A percentile compares a stretch with the other conserved stretches of the same genome.
These are phyloP conservation scores for Crotalaria pallida DNA, from an alignment of 306 rosid species.

Conservation along the genomic window DNA sequence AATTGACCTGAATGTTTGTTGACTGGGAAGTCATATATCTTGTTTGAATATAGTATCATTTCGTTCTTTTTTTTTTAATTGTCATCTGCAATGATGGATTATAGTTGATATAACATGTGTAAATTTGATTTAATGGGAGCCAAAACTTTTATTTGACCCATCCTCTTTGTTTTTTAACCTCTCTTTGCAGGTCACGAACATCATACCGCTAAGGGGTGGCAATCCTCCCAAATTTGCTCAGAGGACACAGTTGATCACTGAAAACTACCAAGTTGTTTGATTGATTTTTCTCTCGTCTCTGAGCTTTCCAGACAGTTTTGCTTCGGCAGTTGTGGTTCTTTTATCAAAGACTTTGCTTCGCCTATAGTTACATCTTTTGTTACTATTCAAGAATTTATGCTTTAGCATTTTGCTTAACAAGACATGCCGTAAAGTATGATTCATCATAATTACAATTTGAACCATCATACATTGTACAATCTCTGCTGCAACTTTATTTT, in stretches of 20 bases:
- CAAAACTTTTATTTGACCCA: neutral
- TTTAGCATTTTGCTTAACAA: constrained; percentile 7
- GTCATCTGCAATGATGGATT: neutral
- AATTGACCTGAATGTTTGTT: neutral
- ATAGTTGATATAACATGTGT: neutral
- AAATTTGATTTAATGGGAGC: neutral
- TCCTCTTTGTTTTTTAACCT: neutral
- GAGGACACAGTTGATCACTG: constrained; percentile 85
- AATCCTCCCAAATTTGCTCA: constrained; percentile 73
- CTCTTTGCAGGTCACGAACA: constrained; percentile 46
- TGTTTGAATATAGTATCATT: neutral
- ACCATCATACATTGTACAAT: neutral
- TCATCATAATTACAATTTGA: neutral
- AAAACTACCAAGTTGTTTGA: constrained; percentile 81
- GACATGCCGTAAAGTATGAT: constrained; percentile 1
- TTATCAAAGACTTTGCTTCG: constrained; percentile 9
- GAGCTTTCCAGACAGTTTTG: constrained; percentile 17
- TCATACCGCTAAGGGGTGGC: constrained; percentile 72
- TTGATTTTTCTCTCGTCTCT: constrained; percentile 10
- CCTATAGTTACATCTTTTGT: neutral
- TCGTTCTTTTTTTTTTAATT: neutral
- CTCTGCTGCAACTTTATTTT: neutral
- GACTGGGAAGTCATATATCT: neutral
- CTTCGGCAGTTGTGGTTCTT: neutral
- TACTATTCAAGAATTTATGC: constrained; percentile 3